phyloP scores from a whole-genome alignment of 768 basidiomycete species.

The Suillus decipiens region DNA sequence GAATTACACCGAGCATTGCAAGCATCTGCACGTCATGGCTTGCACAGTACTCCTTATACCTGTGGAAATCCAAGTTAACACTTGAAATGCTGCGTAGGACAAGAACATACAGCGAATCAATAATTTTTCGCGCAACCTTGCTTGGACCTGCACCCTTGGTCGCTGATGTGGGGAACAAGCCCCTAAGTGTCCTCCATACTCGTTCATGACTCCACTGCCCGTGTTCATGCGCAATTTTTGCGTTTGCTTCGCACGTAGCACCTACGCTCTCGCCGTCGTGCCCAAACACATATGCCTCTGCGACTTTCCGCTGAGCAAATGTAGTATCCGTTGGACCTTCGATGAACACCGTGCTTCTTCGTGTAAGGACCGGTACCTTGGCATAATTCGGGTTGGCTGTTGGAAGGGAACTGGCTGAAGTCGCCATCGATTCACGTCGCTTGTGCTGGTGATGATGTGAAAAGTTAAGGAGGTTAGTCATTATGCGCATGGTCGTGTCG shows the following conservation, averaged over 20 bases:
- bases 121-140: slow-evolving; percentile 36
- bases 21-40: slow-evolving; percentile 79
- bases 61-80: slow-evolving; percentile 22
- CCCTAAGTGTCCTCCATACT: slow-evolving; percentile 56
- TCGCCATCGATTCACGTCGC: slow-evolving; percentile 17
- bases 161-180: slow-evolving; percentile 43
- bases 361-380: slow-evolving; percentile 36
- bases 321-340: slow-evolving; percentile 50
- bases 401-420: slow-evolving; percentile 3
- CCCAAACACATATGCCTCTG: slow-evolving; percentile 59
- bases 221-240: slow-evolving; percentile 53
- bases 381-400: slow-evolving; percentile 39
- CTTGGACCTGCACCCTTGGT: slow-evolving; percentile 30
- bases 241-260: slow-evolving; percentile 61
- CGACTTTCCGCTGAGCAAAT: slow-evolving; percentile 54
- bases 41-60: slow-evolving; percentile 43
- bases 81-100: neutral
- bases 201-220: slow-evolving; percentile 73
- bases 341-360: slow-evolving; percentile 63
- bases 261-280: slow-evolving; percentile 37
- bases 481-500: slow-evolving; percentile 67
- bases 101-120: slow-evolving; percentile 50
- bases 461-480: slow-evolving; percentile 74
- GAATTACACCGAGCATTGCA: slow-evolving; percentile 71
- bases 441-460: slow-evolving; percentile 43